Conservation (phyloP, 768 basidiomycete genomes). For the Xanthoconium purpureum region DNA sequence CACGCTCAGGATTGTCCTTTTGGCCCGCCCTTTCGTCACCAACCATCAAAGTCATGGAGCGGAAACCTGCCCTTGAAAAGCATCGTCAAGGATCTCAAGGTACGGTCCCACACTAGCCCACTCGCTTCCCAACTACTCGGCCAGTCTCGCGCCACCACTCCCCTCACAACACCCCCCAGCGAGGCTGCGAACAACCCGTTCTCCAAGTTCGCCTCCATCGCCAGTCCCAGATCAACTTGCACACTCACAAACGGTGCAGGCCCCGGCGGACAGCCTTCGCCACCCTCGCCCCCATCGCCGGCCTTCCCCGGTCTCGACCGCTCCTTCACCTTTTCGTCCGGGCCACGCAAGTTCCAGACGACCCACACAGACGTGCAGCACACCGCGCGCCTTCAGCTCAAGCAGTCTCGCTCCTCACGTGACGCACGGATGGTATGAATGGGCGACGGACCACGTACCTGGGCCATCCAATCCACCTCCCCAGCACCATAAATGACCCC, state of each 20-base stretch:
- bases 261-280: neutral
- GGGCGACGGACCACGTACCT: no score
- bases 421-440: no score
- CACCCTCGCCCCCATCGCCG: neutral
- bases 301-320: slow-evolving; percentile 19
- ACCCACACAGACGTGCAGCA: slow-evolving; percentile 32
- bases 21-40: slow-evolving; percentile 15
- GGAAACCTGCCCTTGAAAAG: slow-evolving; percentile 48
- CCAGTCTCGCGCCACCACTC: slow-evolving; percentile 42
- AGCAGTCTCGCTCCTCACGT: slow-evolving; percentile 52
- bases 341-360: slow-evolving; percentile 48
- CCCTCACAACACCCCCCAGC: slow-evolving; percentile 38
- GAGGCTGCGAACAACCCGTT: slow-evolving; percentile 64
- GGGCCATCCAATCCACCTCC: no score
- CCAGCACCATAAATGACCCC: no score
- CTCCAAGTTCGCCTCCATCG: slow-evolving; percentile 42
- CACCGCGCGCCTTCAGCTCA: slow-evolving; percentile 43
- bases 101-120: slow-evolving; percentile 17
- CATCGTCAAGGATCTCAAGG: slow-evolving; percentile 81
- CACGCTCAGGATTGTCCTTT: slow-evolving; percentile 16
- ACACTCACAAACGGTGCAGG: slow-evolving; percentile 13
- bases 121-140: neutral
- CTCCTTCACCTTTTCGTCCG: slow-evolving; percentile 23
- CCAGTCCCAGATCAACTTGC: slow-evolving; percentile 20
- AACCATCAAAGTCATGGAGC: slow-evolving; percentile 19